These are phyloP conservation scores for Nyctanthes arbortristis DNA, from an alignment of 257 asterid genomes.

Conservation along the genomic window DNA sequence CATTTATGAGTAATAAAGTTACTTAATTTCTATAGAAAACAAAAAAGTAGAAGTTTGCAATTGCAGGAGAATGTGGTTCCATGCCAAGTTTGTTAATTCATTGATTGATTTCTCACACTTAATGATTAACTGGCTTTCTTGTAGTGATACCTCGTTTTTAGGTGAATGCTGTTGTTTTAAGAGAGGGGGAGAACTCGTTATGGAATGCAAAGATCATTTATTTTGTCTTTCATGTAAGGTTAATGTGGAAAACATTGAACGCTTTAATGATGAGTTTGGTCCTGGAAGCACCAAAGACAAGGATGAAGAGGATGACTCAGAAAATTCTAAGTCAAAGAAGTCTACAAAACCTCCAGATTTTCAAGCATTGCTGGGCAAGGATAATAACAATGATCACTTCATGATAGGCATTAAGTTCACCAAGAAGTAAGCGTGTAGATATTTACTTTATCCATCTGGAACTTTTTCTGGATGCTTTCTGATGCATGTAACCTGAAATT, in stretches of 20 bases:
- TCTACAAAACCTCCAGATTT: slow-evolving; percentile 72
- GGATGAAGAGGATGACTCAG: slow-evolving; percentile 46
- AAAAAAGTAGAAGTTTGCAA: neutral
- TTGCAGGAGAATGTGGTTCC: neutral
- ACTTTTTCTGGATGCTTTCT: neutral
- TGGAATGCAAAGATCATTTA: neutral
- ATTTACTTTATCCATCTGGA: slow-evolving; percentile 11
- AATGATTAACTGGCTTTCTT: neutral
- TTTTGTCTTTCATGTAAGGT: slow-evolving; percentile 39
- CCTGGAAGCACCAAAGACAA: slow-evolving; percentile 52
- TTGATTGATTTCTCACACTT: neutral
- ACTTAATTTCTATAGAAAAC: neutral
- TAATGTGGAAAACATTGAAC: slow-evolving; percentile 67
- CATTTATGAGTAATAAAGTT: neutral
- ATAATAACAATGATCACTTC: slow-evolving; percentile 82
- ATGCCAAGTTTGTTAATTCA: neutral
- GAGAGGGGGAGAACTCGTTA: neutral
- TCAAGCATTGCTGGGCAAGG: slow-evolving; percentile 74
- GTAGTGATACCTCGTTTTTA: neutral
- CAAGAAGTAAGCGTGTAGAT: slow-evolving; percentile 50
- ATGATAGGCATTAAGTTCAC: slow-evolving; percentile 82
- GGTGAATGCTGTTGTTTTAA: neutral
- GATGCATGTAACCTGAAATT: slow-evolving; percentile 18
- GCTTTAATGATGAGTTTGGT: slow-evolving; percentile 77
- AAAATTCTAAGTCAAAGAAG: slow-evolving; percentile 48